Percentiles rank a stretch among this genome's conserved stretches.
Conservation (phyloP, 2,329 filamentous ascomycete genomes). For the Hypoxylon sp. region DNA sequence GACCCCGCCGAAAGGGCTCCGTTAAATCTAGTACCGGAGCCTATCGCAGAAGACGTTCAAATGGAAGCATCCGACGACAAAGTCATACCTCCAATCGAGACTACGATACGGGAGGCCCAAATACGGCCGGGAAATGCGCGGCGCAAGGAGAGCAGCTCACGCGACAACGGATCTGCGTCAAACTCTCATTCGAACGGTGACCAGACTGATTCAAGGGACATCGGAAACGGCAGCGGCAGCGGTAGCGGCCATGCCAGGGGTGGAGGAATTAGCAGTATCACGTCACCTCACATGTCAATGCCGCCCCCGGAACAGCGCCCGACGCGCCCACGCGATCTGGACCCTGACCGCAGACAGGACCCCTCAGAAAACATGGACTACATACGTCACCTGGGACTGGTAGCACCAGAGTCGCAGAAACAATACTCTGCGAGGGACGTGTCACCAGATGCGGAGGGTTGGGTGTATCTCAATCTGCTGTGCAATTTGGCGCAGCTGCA, state of each 20-base stretch:
- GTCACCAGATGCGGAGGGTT: constrained; percentile 75
- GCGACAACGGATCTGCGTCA: constrained; percentile 60
- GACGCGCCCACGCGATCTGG: constrained; percentile 80
- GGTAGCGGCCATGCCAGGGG: constrained; percentile 44
- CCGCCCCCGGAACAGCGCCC: constrained; percentile 76
- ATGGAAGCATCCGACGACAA: constrained; percentile 42
- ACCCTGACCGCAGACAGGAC: constrained; percentile 80
- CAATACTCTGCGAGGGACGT: constrained; percentile 62
- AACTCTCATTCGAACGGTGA: constrained; percentile 61
- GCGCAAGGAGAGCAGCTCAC: constrained; percentile 57
- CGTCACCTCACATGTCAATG: constrained; percentile 55
- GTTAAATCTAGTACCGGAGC: constrained; percentile 46
- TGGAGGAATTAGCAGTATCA: constrained; percentile 46
- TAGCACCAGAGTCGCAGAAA: constrained; percentile 67
- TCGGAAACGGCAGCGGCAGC: constrained; percentile 43
- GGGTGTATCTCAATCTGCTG: constrained; percentile 85
- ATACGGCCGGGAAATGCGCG: constrained; percentile 56
- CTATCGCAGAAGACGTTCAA: constrained; percentile 49
- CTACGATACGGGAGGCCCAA: constrained; percentile 62
- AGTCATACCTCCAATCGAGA: constrained; percentile 47
- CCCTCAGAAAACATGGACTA: constrained; percentile 84
- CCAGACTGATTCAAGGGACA: constrained; percentile 59
- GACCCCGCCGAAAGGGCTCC: constrained; percentile 54
- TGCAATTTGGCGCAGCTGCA: constrained; percentile 87
- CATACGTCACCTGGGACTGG: constrained; percentile 78